Percentiles rank a stretch among this genome's conserved stretches.
Evolutionary conservation across 1,284 basidiomycete genomes (phyloP).

Genomic region (Cryptococcus hybrid): DNA sequence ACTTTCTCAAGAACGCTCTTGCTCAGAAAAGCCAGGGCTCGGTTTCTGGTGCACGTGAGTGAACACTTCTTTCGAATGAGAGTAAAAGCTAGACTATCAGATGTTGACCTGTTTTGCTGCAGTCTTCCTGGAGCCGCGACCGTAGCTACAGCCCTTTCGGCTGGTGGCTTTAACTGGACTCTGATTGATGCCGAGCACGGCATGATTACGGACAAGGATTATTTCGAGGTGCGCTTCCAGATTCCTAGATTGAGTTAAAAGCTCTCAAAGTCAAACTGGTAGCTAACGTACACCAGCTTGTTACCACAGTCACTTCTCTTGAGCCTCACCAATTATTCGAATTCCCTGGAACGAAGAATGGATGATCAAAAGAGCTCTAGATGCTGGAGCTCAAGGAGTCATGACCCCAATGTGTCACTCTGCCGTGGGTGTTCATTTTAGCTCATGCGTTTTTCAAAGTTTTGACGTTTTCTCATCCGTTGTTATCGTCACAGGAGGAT

Average conservation of each 20-base stretch:
- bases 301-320: constrained; percentile 23
- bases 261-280: background rate
- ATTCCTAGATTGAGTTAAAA: background rate
- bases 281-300: constrained; percentile 12
- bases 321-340: constrained; percentile 44
- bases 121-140: constrained; percentile 30
- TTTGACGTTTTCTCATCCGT: background rate
- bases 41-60: constrained; percentile 65
- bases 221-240: constrained; percentile 24
- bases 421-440: constrained; percentile 10
- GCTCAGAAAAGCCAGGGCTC: constrained; percentile 60
- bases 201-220: constrained; percentile 31
- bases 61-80: background rate
- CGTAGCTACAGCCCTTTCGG: constrained; percentile 28
- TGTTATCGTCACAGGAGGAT: constrained; percentile 14
- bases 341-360: constrained; percentile 40
- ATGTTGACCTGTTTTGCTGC: background rate
- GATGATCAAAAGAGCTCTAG: constrained; percentile 46
- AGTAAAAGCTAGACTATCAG: background rate
- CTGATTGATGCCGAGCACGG: constrained; percentile 36
- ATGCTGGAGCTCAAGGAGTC: constrained; percentile 42
- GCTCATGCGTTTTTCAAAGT: background rate
- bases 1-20: constrained; percentile 54
- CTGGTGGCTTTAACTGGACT: constrained; percentile 38
- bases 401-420: constrained; percentile 41